Base-by-base conservation (phyloP, 805 yeast species). In the Metschnikowia lunata region DNA sequence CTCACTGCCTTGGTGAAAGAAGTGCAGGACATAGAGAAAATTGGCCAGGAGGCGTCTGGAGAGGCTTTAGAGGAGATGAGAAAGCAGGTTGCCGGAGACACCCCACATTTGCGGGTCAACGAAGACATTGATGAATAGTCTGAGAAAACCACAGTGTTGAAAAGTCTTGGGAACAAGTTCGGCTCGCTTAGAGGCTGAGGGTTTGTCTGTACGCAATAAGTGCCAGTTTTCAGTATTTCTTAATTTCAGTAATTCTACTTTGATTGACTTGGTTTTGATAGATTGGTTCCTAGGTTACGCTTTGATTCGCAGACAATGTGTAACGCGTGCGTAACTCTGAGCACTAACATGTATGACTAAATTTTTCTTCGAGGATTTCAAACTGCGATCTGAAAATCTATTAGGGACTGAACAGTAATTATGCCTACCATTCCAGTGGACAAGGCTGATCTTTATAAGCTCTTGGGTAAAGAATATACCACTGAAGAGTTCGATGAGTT, bases 361-460 rank as follows among this genome's bases (percentile, higher is more conserved):
- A 34, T 37, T 50, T 50, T 51, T 47, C 47, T 30, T 40, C 37
- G 36, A 43, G 44, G 40, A 45, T 48, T 39, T 44, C 23, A 5
- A 18, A 18, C 23, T 18, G 23, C 23, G 23, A 5, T 18, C 5
- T 18, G 23, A 18, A 18, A 18, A 18, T 18, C 23, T 18, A 18
- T 3, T 18, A 18, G 23, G 23, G 23, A 18, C 23, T 23, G 10
- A 15, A 23, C 36, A 18, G 14, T 30, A 46, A 67, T 40, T 41
- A 93, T 93, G 99, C 99, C 99, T 72, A 93, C 99, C 67, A 77
- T 93, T 61, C 78, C 95, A 28, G 97, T 93, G 52, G 97, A 93
- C 66, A 90, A 95, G 64, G 86, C 83, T 62, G 98, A 93, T 64
- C 79, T 93, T 51, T 93, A 80, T 73, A 80, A 82, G 60, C 79